Evolutionary conservation across 1,284 basidiomycete species (phyloP), one percentile per base, ranked within the genome.

Genomic region (Thecaphora frezii): DNA sequence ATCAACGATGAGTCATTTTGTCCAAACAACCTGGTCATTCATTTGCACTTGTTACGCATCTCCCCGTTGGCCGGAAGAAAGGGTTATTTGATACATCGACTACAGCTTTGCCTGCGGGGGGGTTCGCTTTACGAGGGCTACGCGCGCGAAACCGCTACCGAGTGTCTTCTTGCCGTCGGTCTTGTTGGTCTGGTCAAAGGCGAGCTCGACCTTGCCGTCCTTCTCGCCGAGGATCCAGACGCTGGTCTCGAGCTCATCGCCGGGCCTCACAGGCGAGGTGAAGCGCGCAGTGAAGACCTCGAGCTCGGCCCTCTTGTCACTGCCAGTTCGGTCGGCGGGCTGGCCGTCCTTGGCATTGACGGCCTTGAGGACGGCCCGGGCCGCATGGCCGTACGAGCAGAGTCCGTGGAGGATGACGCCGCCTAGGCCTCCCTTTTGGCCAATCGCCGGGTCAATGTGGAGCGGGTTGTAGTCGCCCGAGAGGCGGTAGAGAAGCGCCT

Each of bases 401-500:
- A 76, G 66, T 22, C 73, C 73, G 59, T 76, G 73, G 12, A 76
- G 58, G 38, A 76, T 76, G 7, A 58, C 59, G 8, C 73, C 72
- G 10, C 64, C 61, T 2, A 76, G 64, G 18, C 73, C 73, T 14
- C 66, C 68, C 18, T 52, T 54, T 26, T 60, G 37, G 49, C 65
- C 72, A 21, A 76, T 62, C 24, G 39, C 23, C 9, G 62, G 70
- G 46, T 76, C 73, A 48, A 76, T 71, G 57, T 72, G 72, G 26
- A 72, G 65, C 1, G 69, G 69, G 46, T 75, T 74, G 59, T 72
- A 74, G 58, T 72, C 69, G 21, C 67, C 67, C 7, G 49, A 54
- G 21, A 72, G 60, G 9, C 69, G 69, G 54, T 76, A 76, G 41
- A 76, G 57, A 46, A 67, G 57, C 3, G 73, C 73, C 46, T 76